A percentile compares a stretch with the other conserved stretches of the same genome.
These are phyloP conservation scores for Xylaria sp. DNA, from an alignment of 2,329 filamentous ascomycete genomes.

Conservation along the genomic window DNA sequence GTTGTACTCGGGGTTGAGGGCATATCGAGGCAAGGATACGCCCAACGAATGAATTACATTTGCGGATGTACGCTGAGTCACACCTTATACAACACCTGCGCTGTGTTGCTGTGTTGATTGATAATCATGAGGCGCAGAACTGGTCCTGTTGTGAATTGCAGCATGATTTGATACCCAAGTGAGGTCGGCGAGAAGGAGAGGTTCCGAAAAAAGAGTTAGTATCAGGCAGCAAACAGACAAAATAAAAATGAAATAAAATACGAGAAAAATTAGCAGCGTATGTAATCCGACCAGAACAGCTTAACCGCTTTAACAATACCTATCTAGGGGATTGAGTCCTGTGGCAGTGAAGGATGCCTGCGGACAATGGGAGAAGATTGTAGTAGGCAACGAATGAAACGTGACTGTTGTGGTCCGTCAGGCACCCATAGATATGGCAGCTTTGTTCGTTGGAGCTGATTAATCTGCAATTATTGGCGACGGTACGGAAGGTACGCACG, in stretches of 20 bases:
- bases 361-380: background rate
- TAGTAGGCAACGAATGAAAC: background rate
- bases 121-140: background rate
- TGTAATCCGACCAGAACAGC: too few relatives aligned
- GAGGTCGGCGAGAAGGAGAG: background rate
- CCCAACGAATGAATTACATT: background rate
- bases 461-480: background rate
- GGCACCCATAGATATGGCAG: slow-evolving; percentile 11
- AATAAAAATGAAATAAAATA: too few relatives aligned
- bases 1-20: background rate
- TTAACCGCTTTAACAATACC: too few relatives aligned
- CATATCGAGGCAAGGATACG: background rate
- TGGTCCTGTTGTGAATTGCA: background rate
- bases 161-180: slow-evolving; percentile 1
- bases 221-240: background rate
- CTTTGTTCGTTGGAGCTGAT: background rate
- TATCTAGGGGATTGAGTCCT: background rate
- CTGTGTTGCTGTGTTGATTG: background rate
- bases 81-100: background rate
- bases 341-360: background rate
- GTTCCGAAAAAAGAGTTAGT: background rate
- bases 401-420: slow-evolving; percentile 5
- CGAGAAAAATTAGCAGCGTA: too few relatives aligned
- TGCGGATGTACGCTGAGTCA: slow-evolving; percentile 1
- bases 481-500: background rate